Evolutionary conservation across 805 yeast genomes (phyloP).

Genomic region (Saturnispora saitoi): DNA sequence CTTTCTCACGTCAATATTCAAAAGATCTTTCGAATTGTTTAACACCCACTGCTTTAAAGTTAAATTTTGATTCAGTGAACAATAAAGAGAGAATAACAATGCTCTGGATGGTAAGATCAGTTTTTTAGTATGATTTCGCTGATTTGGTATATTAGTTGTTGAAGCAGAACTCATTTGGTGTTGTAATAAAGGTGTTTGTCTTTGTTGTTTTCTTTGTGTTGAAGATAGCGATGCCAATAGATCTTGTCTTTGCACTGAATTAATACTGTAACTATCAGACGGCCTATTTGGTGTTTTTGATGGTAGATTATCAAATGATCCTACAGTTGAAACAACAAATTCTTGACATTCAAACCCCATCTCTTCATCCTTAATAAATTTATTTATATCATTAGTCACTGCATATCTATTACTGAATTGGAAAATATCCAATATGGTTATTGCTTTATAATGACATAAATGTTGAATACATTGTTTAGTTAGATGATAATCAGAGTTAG

Average conservation of each 20-base stretch:
- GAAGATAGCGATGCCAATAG: neutral
- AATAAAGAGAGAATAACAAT: constrained; percentile 60
- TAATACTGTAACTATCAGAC: neutral
- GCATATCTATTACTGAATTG: constrained; percentile 87
- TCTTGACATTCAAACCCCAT: constrained; percentile 81
- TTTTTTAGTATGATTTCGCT: constrained; percentile 8
- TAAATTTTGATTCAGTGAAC: constrained; percentile 70
- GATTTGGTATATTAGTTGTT: neutral
- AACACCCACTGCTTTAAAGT: constrained; percentile 75
- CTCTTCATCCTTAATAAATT: constrained; percentile 52
- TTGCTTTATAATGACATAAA: constrained; percentile 80
- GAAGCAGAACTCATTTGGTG: constrained; percentile 6
- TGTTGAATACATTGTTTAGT: constrained; percentile 88
- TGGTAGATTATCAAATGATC: constrained; percentile 25
- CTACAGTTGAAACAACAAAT: constrained; percentile 50
- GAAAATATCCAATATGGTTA: constrained; percentile 75
- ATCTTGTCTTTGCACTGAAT: neutral
- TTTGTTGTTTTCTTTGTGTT: neutral
- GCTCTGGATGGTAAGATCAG: constrained; percentile 51
- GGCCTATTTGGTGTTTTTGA: constrained; percentile 14
- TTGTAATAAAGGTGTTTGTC: neutral
- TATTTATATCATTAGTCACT: constrained; percentile 68
- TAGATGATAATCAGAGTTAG: constrained; percentile 70
- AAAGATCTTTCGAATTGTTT: constrained; percentile 49
- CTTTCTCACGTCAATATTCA: constrained; percentile 70